A percentile compares a stretch with the other conserved stretches of the same genome.
phyloP scores from a whole-genome alignment of 2,329 filamentous ascomycete species.

The Talaromyces islandicus region DNA sequence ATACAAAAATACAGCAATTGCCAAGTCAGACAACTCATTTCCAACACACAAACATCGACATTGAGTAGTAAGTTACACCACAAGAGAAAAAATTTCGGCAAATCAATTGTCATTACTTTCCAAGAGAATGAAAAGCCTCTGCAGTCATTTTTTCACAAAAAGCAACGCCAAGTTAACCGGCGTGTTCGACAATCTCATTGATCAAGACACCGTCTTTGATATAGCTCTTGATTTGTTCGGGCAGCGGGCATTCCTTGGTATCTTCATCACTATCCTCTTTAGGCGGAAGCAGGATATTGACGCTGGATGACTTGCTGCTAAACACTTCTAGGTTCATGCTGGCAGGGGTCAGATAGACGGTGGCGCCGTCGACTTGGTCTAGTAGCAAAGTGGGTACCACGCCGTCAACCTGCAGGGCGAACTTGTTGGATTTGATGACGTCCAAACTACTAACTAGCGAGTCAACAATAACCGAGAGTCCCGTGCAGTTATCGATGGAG shows the following conservation, averaged over 20 bases:
- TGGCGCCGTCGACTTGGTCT: constrained; percentile 87
- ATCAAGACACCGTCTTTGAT: constrained; percentile 70
- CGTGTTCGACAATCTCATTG: constrained; percentile 93
- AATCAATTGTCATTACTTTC: not conserved
- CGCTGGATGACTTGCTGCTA: constrained; percentile 76
- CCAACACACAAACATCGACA: not conserved
- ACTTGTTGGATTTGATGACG: constrained; percentile 90
- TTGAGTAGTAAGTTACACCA: not conserved
- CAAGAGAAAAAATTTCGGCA: not conserved
- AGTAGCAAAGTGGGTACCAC: constrained; percentile 80
- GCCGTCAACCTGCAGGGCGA: constrained; percentile 87
- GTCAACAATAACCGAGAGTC: constrained; percentile 80
- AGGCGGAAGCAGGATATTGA: constrained; percentile 81
- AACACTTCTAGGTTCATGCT: constrained; percentile 76
- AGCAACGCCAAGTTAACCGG: constrained; percentile 51
- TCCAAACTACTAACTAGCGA: constrained; percentile 86
- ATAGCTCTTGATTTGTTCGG: constrained; percentile 82
- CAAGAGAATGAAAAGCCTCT: not conserved
- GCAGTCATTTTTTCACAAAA: not conserved
- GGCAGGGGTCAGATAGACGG: constrained; percentile 77
- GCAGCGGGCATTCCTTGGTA: constrained; percentile 79
- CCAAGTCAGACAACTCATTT: not conserved
- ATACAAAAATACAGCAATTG: not conserved
- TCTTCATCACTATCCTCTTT: constrained; percentile 64
- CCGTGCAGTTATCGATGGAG: constrained; percentile 82